phyloP scores from a whole-genome alignment of 1,284 basidiomycete genomes.

The Ceraceosorus bombacis region DNA sequence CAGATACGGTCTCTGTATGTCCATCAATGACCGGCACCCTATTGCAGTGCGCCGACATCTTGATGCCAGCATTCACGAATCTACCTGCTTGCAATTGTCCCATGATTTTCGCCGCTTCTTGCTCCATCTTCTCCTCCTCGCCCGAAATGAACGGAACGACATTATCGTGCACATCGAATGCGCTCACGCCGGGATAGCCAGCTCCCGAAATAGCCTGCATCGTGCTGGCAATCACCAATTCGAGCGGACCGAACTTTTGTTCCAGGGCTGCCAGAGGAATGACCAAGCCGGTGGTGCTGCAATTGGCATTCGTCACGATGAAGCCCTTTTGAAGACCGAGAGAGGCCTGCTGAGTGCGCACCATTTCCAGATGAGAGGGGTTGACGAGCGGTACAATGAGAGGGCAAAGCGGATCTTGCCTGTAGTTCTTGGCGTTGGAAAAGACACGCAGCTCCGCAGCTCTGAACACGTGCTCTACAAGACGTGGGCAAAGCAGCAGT shows the following conservation, averaged over 20 bases:
- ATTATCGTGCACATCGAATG: conserved; percentile 91
- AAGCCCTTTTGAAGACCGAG: conserved; percentile 69
- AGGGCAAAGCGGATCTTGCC: conserved; percentile 87
- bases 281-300: conserved; percentile 88
- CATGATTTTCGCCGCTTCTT: conserved; percentile 95
- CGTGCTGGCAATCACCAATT: conserved; percentile 81
- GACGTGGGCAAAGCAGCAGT: conserved; percentile 3
- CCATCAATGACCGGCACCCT: conserved; percentile 89
- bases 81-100: conserved; percentile 52
- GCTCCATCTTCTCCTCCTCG: conserved; percentile 87
- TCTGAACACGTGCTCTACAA: conserved; percentile 74
- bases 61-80: conserved; percentile 75
- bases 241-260: conserved; percentile 82
- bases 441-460: conserved; percentile 83
- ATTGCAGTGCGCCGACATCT: conserved; percentile 82
- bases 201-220: conserved; percentile 97
- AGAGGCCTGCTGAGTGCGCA: conserved; percentile 67
- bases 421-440: conserved; percentile 96
- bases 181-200: conserved; percentile 88
- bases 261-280: conserved; percentile 89
- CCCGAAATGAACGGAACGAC: conserved; percentile 88
- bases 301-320: conserved; percentile 98
- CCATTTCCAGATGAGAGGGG: conserved; percentile 72
- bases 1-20: conserved; percentile 77
- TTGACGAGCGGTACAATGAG: conserved; percentile 97